A percentile compares a stretch with the other conserved stretches of the same genome.
phyloP scores from a whole-genome alignment of 805 yeast species.

The Zygoascus biomembranicola region DNA sequence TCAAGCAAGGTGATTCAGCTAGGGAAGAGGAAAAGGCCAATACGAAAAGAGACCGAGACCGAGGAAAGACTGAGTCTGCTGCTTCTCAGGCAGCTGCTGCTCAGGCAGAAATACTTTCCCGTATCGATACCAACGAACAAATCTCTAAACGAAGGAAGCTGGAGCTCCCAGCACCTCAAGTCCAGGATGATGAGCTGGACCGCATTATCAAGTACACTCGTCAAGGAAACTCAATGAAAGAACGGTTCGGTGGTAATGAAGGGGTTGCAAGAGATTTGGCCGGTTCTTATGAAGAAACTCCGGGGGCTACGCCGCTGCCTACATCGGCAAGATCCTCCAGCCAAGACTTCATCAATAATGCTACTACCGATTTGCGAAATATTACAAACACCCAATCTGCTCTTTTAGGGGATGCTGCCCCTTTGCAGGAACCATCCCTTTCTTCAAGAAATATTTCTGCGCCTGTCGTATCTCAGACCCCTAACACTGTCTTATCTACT shows the following conservation, averaged over 20 bases:
- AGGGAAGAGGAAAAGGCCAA: slow-evolving; percentile 16
- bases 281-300: neutral
- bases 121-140: slow-evolving; percentile 21
- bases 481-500: slow-evolving; percentile 1
- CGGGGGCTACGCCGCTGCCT: neutral
- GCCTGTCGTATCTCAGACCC: neutral
- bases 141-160: slow-evolving; percentile 33
- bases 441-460: neutral
- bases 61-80: slow-evolving; percentile 18
- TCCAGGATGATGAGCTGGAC: slow-evolving; percentile 25
- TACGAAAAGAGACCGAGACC: slow-evolving; percentile 10
- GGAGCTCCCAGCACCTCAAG: slow-evolving; percentile 30
- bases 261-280: neutral
- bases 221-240: slow-evolving; percentile 16
- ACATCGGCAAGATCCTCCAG: slow-evolving; percentile 5
- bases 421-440: slow-evolving; percentile 8
- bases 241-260: slow-evolving; percentile 3
- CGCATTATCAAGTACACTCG: slow-evolving; percentile 24
- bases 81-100: slow-evolving; percentile 21
- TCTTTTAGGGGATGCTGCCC: slow-evolving; percentile 26
- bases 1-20: slow-evolving; percentile 14
- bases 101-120: slow-evolving; percentile 23
- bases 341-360: slow-evolving; percentile 31
- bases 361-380: slow-evolving; percentile 30
- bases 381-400: slow-evolving; percentile 31